Conservation (phyloP, 345 rosid genomes). For the Bruguiera sexangula region DNA sequence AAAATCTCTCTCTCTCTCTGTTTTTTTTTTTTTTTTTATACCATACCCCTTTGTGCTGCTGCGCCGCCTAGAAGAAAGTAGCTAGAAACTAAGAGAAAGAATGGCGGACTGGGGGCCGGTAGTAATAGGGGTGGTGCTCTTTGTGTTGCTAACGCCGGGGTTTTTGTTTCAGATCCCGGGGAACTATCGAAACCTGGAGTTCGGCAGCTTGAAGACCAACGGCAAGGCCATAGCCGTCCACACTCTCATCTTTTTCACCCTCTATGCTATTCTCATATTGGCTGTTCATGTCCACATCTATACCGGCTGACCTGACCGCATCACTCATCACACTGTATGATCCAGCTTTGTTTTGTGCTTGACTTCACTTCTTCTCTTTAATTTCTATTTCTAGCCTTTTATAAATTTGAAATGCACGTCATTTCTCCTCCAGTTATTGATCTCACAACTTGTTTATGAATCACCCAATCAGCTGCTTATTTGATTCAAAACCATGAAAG, state of each 20-base stretch:
- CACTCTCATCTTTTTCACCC: conserved; percentile 75
- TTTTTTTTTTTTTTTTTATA: neutral
- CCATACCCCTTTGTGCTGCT: neutral
- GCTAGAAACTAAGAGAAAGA: neutral
- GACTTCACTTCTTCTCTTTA: neutral
- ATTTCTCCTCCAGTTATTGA: no score
- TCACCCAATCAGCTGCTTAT: neutral
- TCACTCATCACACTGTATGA: neutral
- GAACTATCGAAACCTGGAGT: conserved; percentile 49
- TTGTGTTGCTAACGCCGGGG: conserved; percentile 83
- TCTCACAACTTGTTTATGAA: no score
- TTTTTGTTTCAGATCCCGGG: conserved; percentile 80
- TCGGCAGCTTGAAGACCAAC: conserved; percentile 86
- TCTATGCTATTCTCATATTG: conserved; percentile 70
- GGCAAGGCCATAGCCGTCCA: conserved; percentile 87
- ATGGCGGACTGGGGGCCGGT: conserved; percentile 99
- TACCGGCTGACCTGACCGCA: conserved; percentile 44
- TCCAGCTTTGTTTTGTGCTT: conserved; percentile 20
- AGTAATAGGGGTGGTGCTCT: conserved; percentile 70
- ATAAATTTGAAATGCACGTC: no score
- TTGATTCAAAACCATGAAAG: neutral
- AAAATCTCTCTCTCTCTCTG: no score
- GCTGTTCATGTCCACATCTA: conserved; percentile 85
- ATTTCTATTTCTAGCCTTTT: no score
- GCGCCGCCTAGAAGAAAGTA: no score